phyloP scores from a whole-genome alignment of 2,329 filamentous ascomycete species.

The Colletotrichum orchidophilum region DNA sequence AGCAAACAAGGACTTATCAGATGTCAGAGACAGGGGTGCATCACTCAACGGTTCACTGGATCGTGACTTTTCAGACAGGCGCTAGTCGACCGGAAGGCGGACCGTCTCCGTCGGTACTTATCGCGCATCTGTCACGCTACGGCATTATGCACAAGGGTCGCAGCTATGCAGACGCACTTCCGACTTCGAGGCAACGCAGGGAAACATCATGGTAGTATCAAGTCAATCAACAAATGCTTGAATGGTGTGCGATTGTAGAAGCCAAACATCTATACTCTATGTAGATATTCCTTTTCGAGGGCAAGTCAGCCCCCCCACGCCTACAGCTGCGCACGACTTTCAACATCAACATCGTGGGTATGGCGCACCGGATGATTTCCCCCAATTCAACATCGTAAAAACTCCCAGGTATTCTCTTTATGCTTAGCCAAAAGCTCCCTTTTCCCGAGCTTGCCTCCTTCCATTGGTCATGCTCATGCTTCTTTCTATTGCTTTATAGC shows the following conservation, averaged over 20 bases:
- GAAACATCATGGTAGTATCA: not conserved
- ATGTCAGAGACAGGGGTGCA: not conserved
- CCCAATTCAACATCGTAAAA: constrained; percentile 23
- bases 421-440: constrained; percentile 23
- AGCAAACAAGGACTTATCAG: not conserved
- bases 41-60: not conserved
- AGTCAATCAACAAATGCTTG: not conserved
- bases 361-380: constrained; percentile 18
- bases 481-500: constrained; percentile 17
- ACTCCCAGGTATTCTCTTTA: constrained; percentile 33
- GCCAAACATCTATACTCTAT: constrained; percentile 24
- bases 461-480: constrained; percentile 19
- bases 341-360: constrained; percentile 28
- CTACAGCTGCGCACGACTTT: constrained; percentile 28
- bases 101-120: not conserved
- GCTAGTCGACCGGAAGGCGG: not conserved
- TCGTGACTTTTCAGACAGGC: not conserved
- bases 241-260: not conserved
- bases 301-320: not conserved
- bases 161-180: not conserved
- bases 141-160: not conserved
- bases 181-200: not conserved
- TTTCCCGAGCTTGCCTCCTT: constrained; percentile 1
- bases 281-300: constrained; percentile 3
- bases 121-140: not conserved